Evolutionary conservation across 257 asterid genomes (phyloP).

Genomic region (Nicotiana benthamiana): DNA sequence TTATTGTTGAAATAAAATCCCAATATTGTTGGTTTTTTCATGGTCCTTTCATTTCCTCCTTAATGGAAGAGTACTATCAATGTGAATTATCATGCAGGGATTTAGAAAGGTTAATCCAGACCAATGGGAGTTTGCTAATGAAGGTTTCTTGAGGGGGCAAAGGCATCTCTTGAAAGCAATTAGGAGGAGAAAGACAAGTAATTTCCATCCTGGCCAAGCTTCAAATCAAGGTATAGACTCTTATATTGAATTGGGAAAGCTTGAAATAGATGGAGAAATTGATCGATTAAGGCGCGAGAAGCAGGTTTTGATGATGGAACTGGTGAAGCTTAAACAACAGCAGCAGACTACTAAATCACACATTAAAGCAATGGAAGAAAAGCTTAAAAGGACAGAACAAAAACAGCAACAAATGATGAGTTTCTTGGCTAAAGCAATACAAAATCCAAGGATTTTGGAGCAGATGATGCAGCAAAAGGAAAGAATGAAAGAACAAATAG

Average conservation of each 20-base stretch:
- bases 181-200: conserved; percentile 30
- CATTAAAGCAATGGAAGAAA: conserved; percentile 27
- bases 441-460: conserved; percentile 19
- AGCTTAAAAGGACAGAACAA: conserved; percentile 29
- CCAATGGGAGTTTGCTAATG: conserved; percentile 51
- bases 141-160: conserved; percentile 41
- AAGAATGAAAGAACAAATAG: conserved; percentile 24
- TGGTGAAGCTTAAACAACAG: conserved; percentile 37
- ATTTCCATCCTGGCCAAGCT: conserved; percentile 7
- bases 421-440: conserved; percentile 34
- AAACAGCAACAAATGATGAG: conserved; percentile 36
- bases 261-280: conserved; percentile 27
- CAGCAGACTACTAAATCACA: conserved; percentile 25
- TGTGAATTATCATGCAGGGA: conserved; percentile 29
- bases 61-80: conserved; percentile 6
- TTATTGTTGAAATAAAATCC: background rate
- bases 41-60: background rate
- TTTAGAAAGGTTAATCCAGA: conserved; percentile 43
- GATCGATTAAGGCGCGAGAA: conserved; percentile 35
- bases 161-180: conserved; percentile 28
- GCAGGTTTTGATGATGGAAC: conserved; percentile 22
- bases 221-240: conserved; percentile 16
- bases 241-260: conserved; percentile 33
- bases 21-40: background rate
- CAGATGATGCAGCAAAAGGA: conserved; percentile 28